Base-by-base conservation (phyloP, 495 filamentous ascomycete species). In the Aspergillus conjunctus region DNA sequence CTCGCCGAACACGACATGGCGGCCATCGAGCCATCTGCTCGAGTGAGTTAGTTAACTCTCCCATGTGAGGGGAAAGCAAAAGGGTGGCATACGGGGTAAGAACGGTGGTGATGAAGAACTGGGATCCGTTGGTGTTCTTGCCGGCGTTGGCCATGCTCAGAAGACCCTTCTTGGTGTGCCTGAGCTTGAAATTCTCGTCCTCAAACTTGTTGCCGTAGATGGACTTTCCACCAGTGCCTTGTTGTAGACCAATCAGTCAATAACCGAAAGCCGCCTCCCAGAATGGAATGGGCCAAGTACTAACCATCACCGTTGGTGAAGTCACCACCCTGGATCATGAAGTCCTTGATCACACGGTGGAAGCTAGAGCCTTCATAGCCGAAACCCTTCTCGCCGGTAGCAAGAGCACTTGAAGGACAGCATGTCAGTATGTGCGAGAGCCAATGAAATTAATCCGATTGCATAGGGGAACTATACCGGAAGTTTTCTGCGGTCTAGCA, bases 161-260 rank as follows among this genome's bases (percentile, higher is more conserved):
- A 51, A 83, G 75, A 32, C 87, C 87, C 63, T 83, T 82, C 70
- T 83, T 84, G 76, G 73, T 86, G 78, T 89, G 87, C 85, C 95
- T 96, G 59, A 98, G 84, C 88, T 98, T 98, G 87, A 98, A 98
- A 88, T 98, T 98, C 89, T 98, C 94, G 77, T 98, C 94, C 54
- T 83, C 69, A 78, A 98, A 98, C 80, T 93, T 96, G 63, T 87
- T 84, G 66, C 94, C 94, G 75, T 98, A 98, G 80, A 98, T 90
- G 46, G 92, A 96, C 85, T 97, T 97, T 68, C 94, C 94, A 74
- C 94, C 94, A 71, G 93, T 97, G 69, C 93, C 83, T 84, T 52
- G 14, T 22, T 37, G 33, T 15, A 52, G 21, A 56, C 6, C 50
- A 44, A 22, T 43, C 18, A 50, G 39, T 70, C 48, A 74, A 1